Base-by-base conservation (phyloP, 345 rosid species). In the Aquilaria yunnanensis region DNA sequence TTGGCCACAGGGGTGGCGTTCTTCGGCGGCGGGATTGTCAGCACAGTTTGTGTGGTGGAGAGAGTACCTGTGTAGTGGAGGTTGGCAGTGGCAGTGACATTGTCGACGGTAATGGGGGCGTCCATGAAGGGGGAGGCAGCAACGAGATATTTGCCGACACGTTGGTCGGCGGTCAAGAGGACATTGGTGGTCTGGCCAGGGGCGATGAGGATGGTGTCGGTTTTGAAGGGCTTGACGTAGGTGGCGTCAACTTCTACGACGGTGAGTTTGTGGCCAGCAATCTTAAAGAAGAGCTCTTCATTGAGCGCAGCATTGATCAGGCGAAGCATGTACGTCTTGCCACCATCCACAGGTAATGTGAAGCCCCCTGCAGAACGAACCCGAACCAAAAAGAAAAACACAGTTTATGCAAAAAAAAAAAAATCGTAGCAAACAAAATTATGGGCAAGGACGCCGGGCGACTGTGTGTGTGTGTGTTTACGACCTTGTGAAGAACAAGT, bases 171-270 rank as follows among this genome's bases (percentile, higher is more conserved):
- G 2, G 84, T 77, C 47, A 89, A 43, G 10, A 89, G 86, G 47
- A 80, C 91, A 68, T 87, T 92, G 6, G 96, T 89, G 57, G 96
- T 89, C 70, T 92, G 98, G 34, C 96, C 98, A 0, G 98, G 98
- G 5, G 98, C 85, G 12, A 92, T 76, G 7, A 84, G 56, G 4
- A 89, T 47, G 13, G 91, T 85, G 70, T 87, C 87, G 1, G 52
- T 80, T 65, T 78, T 77, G 74, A 92, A 83, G 13, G 96, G 98
- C 67, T 92, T 92, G 10, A 92, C 91, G 54, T 92, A 92, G 12
- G 75, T 57, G 51, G 96, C 96, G 43, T 92, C 98, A 8, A 92
- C 98, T 74, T 92, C 98, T 0, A 89, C 96, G 9, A 87, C 91
- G 3, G 91, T 92, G 66, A 92, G 81, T 50, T 72, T 70, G 73